Conservation (phyloP, 148 eudicot species). For the Chenopodium berlandieri region DNA sequence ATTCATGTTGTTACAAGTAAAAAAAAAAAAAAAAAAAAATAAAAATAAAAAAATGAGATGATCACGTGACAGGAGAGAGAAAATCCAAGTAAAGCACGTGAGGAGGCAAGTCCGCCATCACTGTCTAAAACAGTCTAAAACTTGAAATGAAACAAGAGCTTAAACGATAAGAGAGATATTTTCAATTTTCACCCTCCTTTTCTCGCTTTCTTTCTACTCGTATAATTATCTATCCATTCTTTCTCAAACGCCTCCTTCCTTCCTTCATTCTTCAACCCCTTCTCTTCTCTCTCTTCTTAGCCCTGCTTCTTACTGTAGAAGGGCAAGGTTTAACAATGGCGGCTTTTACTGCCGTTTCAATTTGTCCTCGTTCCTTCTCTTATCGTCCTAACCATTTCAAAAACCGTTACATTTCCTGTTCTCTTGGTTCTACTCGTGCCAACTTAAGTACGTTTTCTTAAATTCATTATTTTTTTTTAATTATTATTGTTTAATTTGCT, state of each 20-base stretch:
- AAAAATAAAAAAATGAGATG: too few relatives aligned
- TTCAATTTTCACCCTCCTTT: slow-evolving; percentile 4
- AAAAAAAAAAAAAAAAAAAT: too few relatives aligned
- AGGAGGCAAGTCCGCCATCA: too few relatives aligned
- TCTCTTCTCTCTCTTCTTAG: not conserved
- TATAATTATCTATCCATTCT: slow-evolving; percentile 11
- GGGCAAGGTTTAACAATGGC: slow-evolving; percentile 41
- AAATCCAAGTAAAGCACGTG: too few relatives aligned
- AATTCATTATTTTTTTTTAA: not conserved
- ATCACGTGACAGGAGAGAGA: too few relatives aligned
- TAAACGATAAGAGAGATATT: slow-evolving; percentile 43
- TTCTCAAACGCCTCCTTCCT: not conserved
- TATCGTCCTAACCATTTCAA: slow-evolving; percentile 40
- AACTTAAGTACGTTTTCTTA: slow-evolving; percentile 33
- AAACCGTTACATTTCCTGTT: slow-evolving; percentile 46
- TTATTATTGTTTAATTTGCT: not conserved
- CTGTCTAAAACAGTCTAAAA: too few relatives aligned
- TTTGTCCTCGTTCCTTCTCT: slow-evolving; percentile 46
- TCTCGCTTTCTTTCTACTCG: not conserved
- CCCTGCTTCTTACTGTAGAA: not conserved
- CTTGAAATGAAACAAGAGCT: not conserved
- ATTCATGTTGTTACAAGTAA: too few relatives aligned
- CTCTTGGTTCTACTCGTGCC: slow-evolving; percentile 32
- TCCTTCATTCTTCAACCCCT: not conserved
- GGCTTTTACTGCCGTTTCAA: slow-evolving; percentile 50